Evolutionary conservation across 495 filamentous ascomycete species (phyloP).

Genomic region (Daldinia concentrica): DNA sequence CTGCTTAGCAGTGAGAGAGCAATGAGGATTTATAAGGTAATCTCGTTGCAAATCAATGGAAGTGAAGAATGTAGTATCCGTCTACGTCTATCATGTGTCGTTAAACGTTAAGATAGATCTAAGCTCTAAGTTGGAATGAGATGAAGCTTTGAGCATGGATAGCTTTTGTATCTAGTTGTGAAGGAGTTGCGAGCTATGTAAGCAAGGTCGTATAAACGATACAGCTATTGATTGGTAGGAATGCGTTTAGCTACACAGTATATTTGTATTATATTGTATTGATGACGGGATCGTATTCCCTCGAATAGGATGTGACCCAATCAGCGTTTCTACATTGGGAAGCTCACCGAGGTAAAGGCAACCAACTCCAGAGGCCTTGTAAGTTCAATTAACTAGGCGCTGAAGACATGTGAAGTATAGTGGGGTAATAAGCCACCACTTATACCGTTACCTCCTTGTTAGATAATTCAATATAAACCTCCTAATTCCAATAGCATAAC

Average conservation of each 20-base stretch:
- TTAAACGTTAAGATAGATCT: not conserved
- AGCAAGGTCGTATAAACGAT: not conserved
- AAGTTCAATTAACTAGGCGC: not conserved
- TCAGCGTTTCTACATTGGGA: not conserved
- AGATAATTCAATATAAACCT: too few relatives aligned
- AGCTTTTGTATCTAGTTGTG: not conserved
- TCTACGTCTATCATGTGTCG: not conserved
- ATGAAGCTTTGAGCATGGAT: not conserved
- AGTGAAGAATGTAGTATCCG: not conserved
- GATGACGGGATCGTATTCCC: slow-evolving; percentile 30
- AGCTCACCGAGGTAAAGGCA: not conserved
- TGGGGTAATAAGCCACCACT: not conserved
- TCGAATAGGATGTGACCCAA: slow-evolving; percentile 31
- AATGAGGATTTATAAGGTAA: not conserved
- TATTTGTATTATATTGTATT: not conserved
- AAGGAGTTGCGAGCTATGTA: not conserved
- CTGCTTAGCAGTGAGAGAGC: not conserved
- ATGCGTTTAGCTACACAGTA: too few relatives aligned
- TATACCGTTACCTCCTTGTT: too few relatives aligned
- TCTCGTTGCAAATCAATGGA: not conserved
- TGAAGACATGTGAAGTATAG: not conserved
- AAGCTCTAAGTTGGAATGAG: not conserved
- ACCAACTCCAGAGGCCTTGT: not conserved
- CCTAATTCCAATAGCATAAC: too few relatives aligned
- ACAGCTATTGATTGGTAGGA: not conserved